Conservation (phyloP, 148 eudicot genomes). For the Pouteria glomerata region DNA sequence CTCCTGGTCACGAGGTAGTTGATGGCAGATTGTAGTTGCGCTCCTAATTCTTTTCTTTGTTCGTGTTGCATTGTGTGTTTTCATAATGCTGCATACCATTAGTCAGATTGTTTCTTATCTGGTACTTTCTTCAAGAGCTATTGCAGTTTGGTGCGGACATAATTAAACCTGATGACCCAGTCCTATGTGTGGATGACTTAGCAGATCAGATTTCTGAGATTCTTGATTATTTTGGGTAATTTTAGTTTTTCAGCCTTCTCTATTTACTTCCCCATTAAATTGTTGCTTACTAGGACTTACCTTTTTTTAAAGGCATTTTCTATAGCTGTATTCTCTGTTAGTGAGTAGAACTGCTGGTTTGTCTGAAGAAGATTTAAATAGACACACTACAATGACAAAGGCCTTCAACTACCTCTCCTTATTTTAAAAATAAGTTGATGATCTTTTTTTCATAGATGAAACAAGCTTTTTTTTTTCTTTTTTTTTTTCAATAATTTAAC, state of each 20-base stretch:
- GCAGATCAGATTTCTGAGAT: conserved; percentile 90
- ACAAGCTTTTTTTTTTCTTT: conserved; percentile 4
- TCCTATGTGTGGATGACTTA: conserved; percentile 70
- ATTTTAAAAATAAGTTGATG: neutral
- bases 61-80: neutral
- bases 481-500: neutral
- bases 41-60: conserved; percentile 1
- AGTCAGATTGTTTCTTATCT: conserved; percentile 31
- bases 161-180: conserved; percentile 41
- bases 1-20: conserved; percentile 94
- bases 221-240: conserved; percentile 87
- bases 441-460: neutral
- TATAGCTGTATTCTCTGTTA: neutral
- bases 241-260: neutral
- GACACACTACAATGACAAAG: neutral
- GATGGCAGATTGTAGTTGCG: neutral
- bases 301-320: neutral
- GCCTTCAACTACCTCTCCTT: neutral
- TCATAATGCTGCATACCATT: conserved; percentile 5
- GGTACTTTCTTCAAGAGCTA: conserved; percentile 38
- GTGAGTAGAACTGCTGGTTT: neutral
- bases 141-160: conserved; percentile 91
- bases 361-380: neutral
- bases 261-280: neutral
- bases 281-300: neutral